Percentiles rank a stretch among this genome's conserved stretches.
These are phyloP conservation scores for Cutaneotrichosporon dermatis DNA, from an alignment of 1,284 basidiomycete genomes.

Conservation along the genomic window DNA sequence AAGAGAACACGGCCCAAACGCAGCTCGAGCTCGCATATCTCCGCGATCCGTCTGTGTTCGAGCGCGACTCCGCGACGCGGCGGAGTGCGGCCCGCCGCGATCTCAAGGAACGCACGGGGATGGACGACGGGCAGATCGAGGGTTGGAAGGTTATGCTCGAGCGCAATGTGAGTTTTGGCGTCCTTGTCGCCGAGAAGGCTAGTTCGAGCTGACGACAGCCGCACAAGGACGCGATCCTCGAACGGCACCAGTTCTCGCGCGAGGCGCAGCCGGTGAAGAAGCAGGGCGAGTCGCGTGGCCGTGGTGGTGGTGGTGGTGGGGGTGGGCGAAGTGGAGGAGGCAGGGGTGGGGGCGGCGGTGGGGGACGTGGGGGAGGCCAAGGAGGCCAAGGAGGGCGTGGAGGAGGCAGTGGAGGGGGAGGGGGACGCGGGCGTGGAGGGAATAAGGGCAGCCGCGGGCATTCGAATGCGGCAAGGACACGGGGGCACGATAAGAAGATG, in stretches of 20 bases:
- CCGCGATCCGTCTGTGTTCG: slow-evolving; percentile 65
- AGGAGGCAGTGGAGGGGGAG: slow-evolving; percentile 23
- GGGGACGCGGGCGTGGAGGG: slow-evolving; percentile 29
- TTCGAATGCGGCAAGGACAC: slow-evolving; percentile 46
- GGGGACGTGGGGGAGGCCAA: slow-evolving; percentile 29
- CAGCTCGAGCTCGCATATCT: slow-evolving; percentile 72
- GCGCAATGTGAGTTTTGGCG: slow-evolving; percentile 70
- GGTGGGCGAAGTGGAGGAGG: slow-evolving; percentile 14
- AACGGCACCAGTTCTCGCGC: slow-evolving; percentile 30
- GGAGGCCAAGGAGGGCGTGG: slow-evolving; percentile 23
- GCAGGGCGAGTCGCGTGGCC: slow-evolving; percentile 5
- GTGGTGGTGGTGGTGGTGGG: too few species aligned
- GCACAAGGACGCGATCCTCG: slow-evolving; percentile 47
- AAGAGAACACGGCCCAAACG: slow-evolving; percentile 51
- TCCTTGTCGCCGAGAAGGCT: too few species aligned
- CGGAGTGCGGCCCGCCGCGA: slow-evolving; percentile 62
- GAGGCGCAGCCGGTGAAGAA: not conserved
- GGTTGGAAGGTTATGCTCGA: slow-evolving; percentile 85
- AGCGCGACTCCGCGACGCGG: slow-evolving; percentile 66
- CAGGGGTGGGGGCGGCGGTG: slow-evolving; percentile 20
- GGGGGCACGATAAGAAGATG: slow-evolving; percentile 49
- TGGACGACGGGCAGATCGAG: slow-evolving; percentile 71
- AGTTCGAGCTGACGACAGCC: slow-evolving; percentile 27
- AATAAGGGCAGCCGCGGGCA: slow-evolving; percentile 47
- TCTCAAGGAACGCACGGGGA: slow-evolving; percentile 63